Conservation (phyloP, 2,329 filamentous ascomycete genomes). For the Colletotrichum eleusines region DNA sequence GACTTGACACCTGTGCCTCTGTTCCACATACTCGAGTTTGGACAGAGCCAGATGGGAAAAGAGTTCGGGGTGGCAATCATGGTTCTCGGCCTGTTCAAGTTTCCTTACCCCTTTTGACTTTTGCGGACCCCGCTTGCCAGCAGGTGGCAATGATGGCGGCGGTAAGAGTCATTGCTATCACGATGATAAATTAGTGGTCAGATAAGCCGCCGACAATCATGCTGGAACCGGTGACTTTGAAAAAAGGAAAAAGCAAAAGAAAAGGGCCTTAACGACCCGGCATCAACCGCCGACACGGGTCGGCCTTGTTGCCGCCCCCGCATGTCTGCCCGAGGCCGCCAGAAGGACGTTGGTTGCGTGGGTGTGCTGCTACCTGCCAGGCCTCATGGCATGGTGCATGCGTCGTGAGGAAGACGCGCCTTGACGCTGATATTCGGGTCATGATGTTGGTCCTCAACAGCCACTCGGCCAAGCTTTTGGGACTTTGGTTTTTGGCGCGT, state of each 20-base stretch:
- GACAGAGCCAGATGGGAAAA: neutral
- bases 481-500: conserved; percentile 3
- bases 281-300: conserved; percentile 8
- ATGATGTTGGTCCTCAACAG: neutral
- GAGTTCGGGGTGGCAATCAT: neutral
- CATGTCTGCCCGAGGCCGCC: neutral
- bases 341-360: neutral
- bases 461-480: conserved; percentile 1
- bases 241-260: too few relatives aligned
- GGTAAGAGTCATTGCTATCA: conserved; percentile 11
- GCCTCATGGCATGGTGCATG: too few relatives aligned
- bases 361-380: conserved; percentile 4
- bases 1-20: neutral
- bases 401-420: too few relatives aligned
- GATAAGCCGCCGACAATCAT: conserved; percentile 7
- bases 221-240: conserved; percentile 4
- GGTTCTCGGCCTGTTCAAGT: neutral
- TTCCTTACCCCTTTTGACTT: neutral
- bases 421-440: conserved; percentile 1
- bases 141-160: neutral
- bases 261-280: neutral
- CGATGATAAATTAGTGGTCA: neutral
- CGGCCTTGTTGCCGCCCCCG: neutral
- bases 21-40: neutral
- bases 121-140: neutral